A percentile compares a stretch with the other conserved stretches of the same genome.
phyloP scores from a whole-genome alignment of 306 rosid species.

The Erythrophleum fordii region DNA sequence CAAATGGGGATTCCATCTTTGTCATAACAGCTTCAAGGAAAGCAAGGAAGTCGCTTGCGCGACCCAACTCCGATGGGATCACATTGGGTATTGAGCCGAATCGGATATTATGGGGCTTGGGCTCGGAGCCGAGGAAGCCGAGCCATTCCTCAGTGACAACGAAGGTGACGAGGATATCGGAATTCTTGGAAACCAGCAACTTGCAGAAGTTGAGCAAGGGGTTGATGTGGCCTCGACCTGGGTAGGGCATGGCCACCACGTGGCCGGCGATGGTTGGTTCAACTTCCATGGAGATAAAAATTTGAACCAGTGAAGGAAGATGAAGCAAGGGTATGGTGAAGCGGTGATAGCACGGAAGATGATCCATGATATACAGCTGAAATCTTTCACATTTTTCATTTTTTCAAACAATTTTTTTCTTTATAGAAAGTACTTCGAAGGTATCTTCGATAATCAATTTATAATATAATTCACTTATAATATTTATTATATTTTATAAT shows the following conservation, averaged over 20 bases:
- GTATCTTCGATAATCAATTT: no score
- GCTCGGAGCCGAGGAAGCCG: conserved; percentile 39
- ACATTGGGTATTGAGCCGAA: conserved; percentile 44
- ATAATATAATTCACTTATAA: no score
- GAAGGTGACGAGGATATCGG: conserved; percentile 41
- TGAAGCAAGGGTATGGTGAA: no score
- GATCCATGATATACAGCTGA: no score
- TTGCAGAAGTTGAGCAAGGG: conserved; percentile 22
- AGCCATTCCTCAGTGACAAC: conserved; percentile 57
- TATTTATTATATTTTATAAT: no score
- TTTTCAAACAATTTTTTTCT: no score
- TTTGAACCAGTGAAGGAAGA: not conserved
- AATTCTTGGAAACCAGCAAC: not conserved
- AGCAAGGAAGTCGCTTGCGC: conserved; percentile 18
- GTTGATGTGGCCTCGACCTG: not conserved
- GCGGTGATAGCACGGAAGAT: no score
- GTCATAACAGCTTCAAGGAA: conserved; percentile 39
- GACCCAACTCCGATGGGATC: conserved; percentile 42
- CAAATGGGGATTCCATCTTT: conserved; percentile 45
- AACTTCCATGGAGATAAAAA: not conserved
- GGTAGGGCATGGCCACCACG: not conserved
- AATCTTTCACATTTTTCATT: no score
- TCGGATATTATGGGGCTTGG: conserved; percentile 35
- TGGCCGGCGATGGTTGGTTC: not conserved
- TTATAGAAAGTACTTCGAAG: no score